Conservation (phyloP, 441 rosid species). For the Theobroma grandiflorum region DNA sequence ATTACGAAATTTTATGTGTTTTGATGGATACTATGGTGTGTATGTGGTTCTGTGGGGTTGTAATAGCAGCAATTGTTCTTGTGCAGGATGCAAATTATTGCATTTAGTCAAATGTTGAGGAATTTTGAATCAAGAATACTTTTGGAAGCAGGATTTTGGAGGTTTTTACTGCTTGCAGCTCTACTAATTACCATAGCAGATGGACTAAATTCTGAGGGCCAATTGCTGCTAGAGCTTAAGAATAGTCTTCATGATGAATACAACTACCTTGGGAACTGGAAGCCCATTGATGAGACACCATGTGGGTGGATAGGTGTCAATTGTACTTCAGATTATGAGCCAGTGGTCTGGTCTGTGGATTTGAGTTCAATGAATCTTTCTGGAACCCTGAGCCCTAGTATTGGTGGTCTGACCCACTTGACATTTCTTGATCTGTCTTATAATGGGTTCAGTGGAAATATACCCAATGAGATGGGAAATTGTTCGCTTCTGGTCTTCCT, state of each 20-base stretch:
- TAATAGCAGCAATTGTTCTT: slow-evolving; percentile 18
- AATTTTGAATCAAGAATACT: slow-evolving; percentile 31
- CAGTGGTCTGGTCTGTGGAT: slow-evolving; percentile 70
- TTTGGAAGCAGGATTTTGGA: slow-evolving; percentile 43
- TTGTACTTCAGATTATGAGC: slow-evolving; percentile 64
- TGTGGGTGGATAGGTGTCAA: slow-evolving; percentile 87
- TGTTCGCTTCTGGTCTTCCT: slow-evolving; percentile 61
- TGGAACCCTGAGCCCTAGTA: slow-evolving; percentile 68
- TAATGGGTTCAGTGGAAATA: slow-evolving; percentile 64
- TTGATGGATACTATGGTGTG: slow-evolving; percentile 15
- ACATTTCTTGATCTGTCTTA: slow-evolving; percentile 69
- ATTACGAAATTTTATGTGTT: neutral
- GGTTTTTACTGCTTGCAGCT: slow-evolving; percentile 37
- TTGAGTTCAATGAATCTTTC: slow-evolving; percentile 84
- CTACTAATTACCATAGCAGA: slow-evolving; percentile 56
- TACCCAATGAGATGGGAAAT: slow-evolving; percentile 76
- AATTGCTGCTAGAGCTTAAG: slow-evolving; percentile 70
- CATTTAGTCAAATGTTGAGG: slow-evolving; percentile 38
- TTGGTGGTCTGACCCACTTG: slow-evolving; percentile 71
- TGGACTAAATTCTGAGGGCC: slow-evolving; percentile 80
- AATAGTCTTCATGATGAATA: slow-evolving; percentile 62
- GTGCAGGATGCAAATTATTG: slow-evolving; percentile 39
- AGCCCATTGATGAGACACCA: slow-evolving; percentile 69
- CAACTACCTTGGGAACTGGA: slow-evolving; percentile 70
- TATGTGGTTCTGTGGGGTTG: slow-evolving; percentile 26